These are phyloP conservation scores for Lyophyllum decastes DNA, from an alignment of 768 basidiomycete species.

Conservation along the genomic window DNA sequence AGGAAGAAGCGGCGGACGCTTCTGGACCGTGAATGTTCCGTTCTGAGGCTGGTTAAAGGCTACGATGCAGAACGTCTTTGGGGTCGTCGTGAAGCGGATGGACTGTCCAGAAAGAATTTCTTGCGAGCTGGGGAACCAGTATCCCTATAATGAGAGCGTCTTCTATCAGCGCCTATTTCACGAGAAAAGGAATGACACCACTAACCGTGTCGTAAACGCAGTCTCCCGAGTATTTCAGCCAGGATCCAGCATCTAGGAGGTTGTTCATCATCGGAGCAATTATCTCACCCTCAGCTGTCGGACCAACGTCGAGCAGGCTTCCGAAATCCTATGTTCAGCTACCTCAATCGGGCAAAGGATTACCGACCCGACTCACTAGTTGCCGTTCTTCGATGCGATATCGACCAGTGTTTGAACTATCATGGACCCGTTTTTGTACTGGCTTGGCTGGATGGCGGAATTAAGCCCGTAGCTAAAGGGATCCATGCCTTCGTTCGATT, in stretches of 20 bases:
- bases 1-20: slow-evolving; percentile 40
- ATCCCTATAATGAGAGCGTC: slow-evolving; percentile 29
- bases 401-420: slow-evolving; percentile 56
- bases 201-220: slow-evolving; percentile 57
- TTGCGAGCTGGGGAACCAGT: slow-evolving; percentile 49
- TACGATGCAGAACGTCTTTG: slow-evolving; percentile 52
- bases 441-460: slow-evolving; percentile 36
- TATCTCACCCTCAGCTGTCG: slow-evolving; percentile 55
- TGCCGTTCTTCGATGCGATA: slow-evolving; percentile 64
- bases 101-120: slow-evolving; percentile 28
- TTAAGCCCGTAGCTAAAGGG: slow-evolving; percentile 53
- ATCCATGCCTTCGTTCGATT: slow-evolving; percentile 61
- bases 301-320: slow-evolving; percentile 55
- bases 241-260: slow-evolving; percentile 50
- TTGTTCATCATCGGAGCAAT: slow-evolving; percentile 48
- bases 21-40: slow-evolving; percentile 36
- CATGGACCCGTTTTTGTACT: slow-evolving; percentile 51
- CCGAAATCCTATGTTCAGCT: neutral
- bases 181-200: neutral
- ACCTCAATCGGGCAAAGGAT: neutral
- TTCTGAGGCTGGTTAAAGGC: slow-evolving; percentile 37
- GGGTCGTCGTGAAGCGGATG: slow-evolving; percentile 50
- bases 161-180: neutral
- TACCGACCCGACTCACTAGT: slow-evolving; percentile 41
- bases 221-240: slow-evolving; percentile 50